Base-by-base conservation (phyloP, 2,329 filamentous ascomycete genomes). In the Colletotrichum liaoningense region DNA sequence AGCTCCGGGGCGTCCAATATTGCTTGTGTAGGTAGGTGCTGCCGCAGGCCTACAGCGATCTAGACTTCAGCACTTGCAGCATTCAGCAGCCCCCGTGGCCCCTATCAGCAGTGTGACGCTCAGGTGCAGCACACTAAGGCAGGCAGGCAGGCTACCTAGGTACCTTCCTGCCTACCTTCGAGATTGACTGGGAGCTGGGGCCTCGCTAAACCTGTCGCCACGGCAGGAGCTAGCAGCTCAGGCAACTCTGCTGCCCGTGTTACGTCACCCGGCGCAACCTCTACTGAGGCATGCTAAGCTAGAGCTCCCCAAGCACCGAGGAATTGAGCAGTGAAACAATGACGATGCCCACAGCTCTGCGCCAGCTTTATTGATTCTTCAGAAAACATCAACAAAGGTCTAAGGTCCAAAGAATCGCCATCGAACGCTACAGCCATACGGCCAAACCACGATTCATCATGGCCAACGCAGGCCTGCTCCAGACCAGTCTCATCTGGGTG, bases 401-500 rank as follows among this genome's bases (percentile, higher is more conserved):
- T 62, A 35, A 28, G 24, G 19, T 52, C 12, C 33, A 38, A 66
- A 59, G 14, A 64, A 57, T 57, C 42, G 22, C 7, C 35, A 30
- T 28, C 28, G 16, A 19, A 19, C 19, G 7, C 38, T 65, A 26
- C 8, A 58, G 42, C 56, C 14, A 24, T 24, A 56, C 33, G 55
- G 57, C 60, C 28, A 56, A 26, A 5, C 24, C 35, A 28, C 49
- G 6, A 66, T 49, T 22, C 49, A 63, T 24, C 74, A 84, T 84
- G 83, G 84, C 84, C 76, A 76, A 82, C 79, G 86, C 87, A 74
- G 88, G 88, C 79, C 87, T 97, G 81, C 90, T 98, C 75, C 95
- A 97, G 82, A 93, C 93, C 68, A 94, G 94, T 80, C 88, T 98
- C 77, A 98, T 98, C 83, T 99, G 97, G 97, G 92, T 97, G 75